These are phyloP conservation scores for Marasmius fiardii DNA, from an alignment of 1,284 basidiomycete species.

Conservation along the genomic window DNA sequence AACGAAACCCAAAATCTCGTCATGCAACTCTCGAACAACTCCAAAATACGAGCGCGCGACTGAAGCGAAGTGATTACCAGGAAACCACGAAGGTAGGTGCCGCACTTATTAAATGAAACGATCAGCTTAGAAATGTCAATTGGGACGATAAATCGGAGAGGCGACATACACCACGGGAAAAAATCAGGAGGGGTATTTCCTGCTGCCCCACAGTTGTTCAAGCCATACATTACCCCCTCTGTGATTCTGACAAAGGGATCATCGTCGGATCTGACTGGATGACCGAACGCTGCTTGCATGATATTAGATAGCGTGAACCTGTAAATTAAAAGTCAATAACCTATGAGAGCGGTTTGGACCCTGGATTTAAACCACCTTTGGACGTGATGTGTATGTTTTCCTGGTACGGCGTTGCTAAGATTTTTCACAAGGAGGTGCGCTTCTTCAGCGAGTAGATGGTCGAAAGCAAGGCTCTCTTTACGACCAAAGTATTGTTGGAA, in stretches of 20 bases:
- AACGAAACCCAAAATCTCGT: conserved; percentile 11
- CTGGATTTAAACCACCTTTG: no score
- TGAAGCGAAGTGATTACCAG: conserved; percentile 21
- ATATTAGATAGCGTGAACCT: conserved; percentile 22
- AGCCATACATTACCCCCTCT: conserved; percentile 6
- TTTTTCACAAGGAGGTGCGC: conserved; percentile 17
- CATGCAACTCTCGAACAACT: conserved; percentile 8
- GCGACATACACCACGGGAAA: conserved; percentile 19
- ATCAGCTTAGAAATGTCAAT: no score
- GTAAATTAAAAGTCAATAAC: neutral
- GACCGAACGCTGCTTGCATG: conserved; percentile 20
- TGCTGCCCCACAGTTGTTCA: conserved; percentile 16
- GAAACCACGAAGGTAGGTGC: conserved; percentile 24
- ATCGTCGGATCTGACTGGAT: no score
- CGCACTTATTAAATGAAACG: conserved; percentile 11
- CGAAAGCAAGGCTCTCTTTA: conserved; percentile 14
- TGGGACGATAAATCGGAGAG: no score
- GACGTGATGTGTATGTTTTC: conserved; percentile 10
- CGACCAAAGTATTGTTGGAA: conserved; percentile 16
- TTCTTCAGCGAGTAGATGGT: conserved; percentile 15
- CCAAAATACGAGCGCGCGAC: conserved; percentile 11
- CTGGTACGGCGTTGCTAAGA: conserved; percentile 8
- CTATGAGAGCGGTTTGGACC: no score
- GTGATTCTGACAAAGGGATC: conserved; percentile 19
- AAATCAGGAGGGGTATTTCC: conserved; percentile 20